phyloP scores from a whole-genome alignment of 2,329 filamentous ascomycete species.

The Ambrosiella beaveri region DNA sequence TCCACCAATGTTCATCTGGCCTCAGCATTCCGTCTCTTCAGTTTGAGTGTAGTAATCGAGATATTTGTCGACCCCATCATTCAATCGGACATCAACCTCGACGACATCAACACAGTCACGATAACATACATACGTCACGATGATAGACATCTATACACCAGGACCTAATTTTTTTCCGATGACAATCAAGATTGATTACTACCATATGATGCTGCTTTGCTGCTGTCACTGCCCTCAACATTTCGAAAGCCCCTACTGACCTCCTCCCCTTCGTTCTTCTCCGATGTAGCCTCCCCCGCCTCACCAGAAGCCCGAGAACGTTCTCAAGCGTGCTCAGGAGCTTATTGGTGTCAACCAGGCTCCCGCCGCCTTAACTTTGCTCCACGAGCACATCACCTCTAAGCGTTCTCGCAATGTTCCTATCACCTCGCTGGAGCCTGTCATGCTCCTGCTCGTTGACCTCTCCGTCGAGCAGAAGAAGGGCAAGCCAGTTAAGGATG shows the following conservation, averaged over 20 bases:
- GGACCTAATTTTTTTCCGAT: too few species aligned
- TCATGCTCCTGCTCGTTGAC: conserved; percentile 96
- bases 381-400: conserved; percentile 98
- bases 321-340: conserved; percentile 94
- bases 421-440: conserved; percentile 88
- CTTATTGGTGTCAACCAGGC: conserved; percentile 95
- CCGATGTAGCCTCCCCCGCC: conserved; percentile 66
- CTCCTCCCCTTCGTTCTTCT: conserved; percentile 9
- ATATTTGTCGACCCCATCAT: too few species aligned
- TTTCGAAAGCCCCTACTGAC: background rate
- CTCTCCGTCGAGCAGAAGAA: conserved; percentile 94
- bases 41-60: too few species aligned
- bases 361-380: conserved; percentile 76
- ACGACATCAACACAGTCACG: background rate
- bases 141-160: background rate
- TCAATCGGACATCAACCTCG: too few species aligned
- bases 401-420: conserved; percentile 96
- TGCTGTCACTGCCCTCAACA: background rate
- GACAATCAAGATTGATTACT: too few species aligned
- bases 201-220: background rate
- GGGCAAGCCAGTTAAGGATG: conserved; percentile 96
- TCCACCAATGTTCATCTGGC: too few species aligned
- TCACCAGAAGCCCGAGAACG: conserved; percentile 97
- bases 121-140: background rate
- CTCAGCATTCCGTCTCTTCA: too few species aligned